Percentiles rank a stretch among this genome's conserved stretches.
Evolutionary conservation across 164 flowering plant genomes (phyloP).

Genomic region (Vitis rupestris): DNA sequence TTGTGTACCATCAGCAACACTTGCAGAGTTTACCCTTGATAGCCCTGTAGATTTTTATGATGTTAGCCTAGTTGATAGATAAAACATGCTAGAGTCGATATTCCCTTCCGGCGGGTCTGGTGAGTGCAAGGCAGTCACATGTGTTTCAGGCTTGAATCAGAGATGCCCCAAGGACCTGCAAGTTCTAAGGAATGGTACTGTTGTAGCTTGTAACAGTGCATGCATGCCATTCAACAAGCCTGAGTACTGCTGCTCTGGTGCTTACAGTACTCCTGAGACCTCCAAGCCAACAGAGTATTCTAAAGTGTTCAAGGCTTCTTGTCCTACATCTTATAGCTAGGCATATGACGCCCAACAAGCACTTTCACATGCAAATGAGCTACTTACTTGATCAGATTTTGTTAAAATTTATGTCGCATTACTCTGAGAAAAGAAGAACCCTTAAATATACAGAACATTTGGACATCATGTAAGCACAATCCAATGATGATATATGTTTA

Average conservation of each 20-base stretch:
- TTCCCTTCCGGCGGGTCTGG: constrained; percentile 10
- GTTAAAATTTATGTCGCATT: background rate
- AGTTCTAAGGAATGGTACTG: background rate
- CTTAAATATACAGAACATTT: no score
- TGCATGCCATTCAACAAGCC: constrained; percentile 15
- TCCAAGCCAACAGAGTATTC: constrained; percentile 19
- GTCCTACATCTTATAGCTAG: constrained; percentile 21
- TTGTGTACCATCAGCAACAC: constrained; percentile 41
- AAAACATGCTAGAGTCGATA: constrained; percentile 30
- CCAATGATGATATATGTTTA: no score
- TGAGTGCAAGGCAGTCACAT: background rate
- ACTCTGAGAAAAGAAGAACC: no score
- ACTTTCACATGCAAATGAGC: constrained; percentile 12
- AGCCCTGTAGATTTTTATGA: constrained; percentile 39
- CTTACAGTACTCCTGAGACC: constrained; percentile 5
- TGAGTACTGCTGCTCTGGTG: constrained; percentile 19
- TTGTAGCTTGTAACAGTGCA: constrained; percentile 23
- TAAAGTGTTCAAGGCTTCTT: constrained; percentile 15
- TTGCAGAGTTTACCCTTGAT: constrained; percentile 42
- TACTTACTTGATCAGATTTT: constrained; percentile 3
- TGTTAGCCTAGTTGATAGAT: constrained; percentile 56
- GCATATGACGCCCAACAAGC: constrained; percentile 18
- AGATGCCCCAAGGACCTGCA: constrained; percentile 11
- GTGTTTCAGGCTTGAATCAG: constrained; percentile 11
- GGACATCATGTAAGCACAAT: no score